Base-by-base conservation (phyloP, 2,329 filamentous ascomycete species). In the Tricladium varicosporioides region DNA sequence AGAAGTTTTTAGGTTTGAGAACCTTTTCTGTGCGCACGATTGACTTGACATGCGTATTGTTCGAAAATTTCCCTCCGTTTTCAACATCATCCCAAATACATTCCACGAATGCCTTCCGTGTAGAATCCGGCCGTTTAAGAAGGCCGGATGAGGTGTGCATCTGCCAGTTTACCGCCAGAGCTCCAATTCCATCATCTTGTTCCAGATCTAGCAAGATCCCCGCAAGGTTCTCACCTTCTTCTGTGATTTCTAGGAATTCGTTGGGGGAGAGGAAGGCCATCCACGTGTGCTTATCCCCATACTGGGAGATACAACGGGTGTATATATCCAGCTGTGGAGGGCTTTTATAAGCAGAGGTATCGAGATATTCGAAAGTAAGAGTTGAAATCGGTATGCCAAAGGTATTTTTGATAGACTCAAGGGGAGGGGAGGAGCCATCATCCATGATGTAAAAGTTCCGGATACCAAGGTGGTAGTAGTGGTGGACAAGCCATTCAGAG, bases 101-200 rank as follows among this genome's bases (percentile, higher is more conserved):
- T 15, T 65, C 61, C 9, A 64, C 67, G 57, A 69, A 73, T 9
- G 59, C 56, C 50, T 65, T 63, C n/a, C 70, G 63, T 13, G 61
- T 58, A 1, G 60, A 67, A 15, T 62, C 59, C 7, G 68, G 63
- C 2, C 67, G 63, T 10, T 51, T 67, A 1, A 71, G 57, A 1
- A 66, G 60, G 15, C 65, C 64, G 36, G 65, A 66, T 7, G 68
- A 67, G 15, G 63, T 71, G 60, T 72, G 71, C 48, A 70, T 65
- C n/a, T 63, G 60, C 68, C 71, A 71, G 58, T 70, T 71, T 10
- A 72, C 57, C 1, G 61, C 70, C 7, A 73, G 47, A 5, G 68
- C 68, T 11, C 70, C 70, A 14, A 69, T 61, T 7, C 58, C 49
- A 7, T 56, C 33, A 14, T 66, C 52, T 5, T 61, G 49, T 51